Base-by-base conservation (phyloP, 768 basidiomycete genomes). In the Rickenella mellea region DNA sequence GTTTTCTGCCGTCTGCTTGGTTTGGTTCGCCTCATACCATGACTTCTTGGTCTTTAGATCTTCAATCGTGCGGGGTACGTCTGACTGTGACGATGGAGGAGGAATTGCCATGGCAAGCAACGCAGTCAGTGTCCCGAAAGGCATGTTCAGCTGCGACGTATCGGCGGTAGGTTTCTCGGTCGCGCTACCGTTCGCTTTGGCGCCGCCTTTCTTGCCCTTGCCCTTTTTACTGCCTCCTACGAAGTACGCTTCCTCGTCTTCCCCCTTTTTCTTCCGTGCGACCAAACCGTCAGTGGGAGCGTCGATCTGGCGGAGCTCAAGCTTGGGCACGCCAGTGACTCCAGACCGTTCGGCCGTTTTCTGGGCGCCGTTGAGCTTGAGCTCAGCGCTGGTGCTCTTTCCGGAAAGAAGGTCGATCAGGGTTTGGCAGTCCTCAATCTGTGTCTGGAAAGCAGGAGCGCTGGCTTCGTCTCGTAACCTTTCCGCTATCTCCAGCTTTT, bases 351-450 rank as follows among this genome's bases (percentile, higher is more conserved):
- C 33, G 11, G 33, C 9, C 10, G 49, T 66, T 40, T 65, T 61
- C 50, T 66, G 68, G 7, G 60, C 47, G 25, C 60, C 43, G 29
- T 70, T 59, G 24, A 59, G 52, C 44, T 73, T 67, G 48, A 67
- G 59, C 10, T 65, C 60, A 28, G 65, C 63, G 11, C 67, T 72
- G 29, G 65, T 65, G 32, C 64, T 62, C 61, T 81, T 85, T 19
- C 83, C 83, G 14, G 74, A 79, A 63, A 96, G 79, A 56, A 70
- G 79, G 60, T 91, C 84, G 56, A 94, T 82, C 50, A 96, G 77
- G 3, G 85, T 94, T 56, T 88, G 83, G 66, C 92, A 97, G 59
- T 98, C 96, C 67, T 98, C 90, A 53, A 99, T 91, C 59, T 97
- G 79, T 41, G 79, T 71, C 55, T 89, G 87, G 72, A 76, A 98